Evolutionary conservation across 768 basidiomycete species (phyloP).

Genomic region (Tremella mesenterica): DNA sequence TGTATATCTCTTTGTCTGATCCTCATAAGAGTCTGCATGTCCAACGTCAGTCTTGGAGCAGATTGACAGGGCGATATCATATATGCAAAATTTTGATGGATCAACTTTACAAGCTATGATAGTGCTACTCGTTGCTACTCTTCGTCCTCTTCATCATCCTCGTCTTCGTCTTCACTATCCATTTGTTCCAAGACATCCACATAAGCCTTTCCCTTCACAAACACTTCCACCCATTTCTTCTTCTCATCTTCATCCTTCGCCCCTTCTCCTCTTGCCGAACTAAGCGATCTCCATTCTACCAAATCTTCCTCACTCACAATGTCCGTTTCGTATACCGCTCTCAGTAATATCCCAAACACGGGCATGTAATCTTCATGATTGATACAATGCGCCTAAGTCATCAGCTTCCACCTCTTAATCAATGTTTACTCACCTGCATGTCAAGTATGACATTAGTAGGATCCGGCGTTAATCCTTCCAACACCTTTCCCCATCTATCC

Average conservation of each 20-base stretch:
- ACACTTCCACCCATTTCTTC: slow-evolving; percentile 32
- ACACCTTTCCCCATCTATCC: slow-evolving; percentile 70
- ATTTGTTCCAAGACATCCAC: slow-evolving; percentile 38
- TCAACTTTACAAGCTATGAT: neutral
- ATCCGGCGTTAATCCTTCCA: slow-evolving; percentile 66
- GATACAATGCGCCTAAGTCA: slow-evolving; percentile 45
- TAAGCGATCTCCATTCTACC: slow-evolving; percentile 64
- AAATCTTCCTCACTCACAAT: slow-evolving; percentile 84
- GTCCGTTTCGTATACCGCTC: slow-evolving; percentile 81
- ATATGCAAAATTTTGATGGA: neutral
- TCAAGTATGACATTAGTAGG: slow-evolving; percentile 67
- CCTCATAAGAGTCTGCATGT: no score
- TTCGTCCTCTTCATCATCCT: slow-evolving; percentile 42
- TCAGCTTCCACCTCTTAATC: neutral
- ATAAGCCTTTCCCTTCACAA: slow-evolving; percentile 29
- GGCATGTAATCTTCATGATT: slow-evolving; percentile 49
- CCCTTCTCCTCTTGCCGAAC: slow-evolving; percentile 52
- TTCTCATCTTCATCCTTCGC: slow-evolving; percentile 60
- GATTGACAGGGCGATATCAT: no score
- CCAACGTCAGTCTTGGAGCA: no score
- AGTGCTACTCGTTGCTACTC: slow-evolving; percentile 30
- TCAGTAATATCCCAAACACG: slow-evolving; percentile 76
- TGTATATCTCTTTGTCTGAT: no score
- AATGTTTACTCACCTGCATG: slow-evolving; percentile 59
- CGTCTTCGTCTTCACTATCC: slow-evolving; percentile 35